Evolutionary conservation across 805 yeast species (phyloP).

Genomic region (Diddensiella caesifluorescens): DNA sequence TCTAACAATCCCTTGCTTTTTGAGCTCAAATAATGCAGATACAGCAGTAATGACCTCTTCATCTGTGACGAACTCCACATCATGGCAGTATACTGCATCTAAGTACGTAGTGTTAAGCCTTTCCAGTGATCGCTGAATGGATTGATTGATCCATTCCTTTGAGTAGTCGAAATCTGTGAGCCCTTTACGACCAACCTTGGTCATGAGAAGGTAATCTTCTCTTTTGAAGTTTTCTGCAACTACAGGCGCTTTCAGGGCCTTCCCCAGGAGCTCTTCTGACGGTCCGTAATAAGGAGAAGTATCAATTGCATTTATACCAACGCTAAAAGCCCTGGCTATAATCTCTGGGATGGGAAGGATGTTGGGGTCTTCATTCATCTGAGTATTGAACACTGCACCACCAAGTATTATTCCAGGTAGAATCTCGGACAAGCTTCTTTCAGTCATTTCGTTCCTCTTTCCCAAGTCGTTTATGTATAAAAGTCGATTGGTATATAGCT

Average conservation of each 20-base stretch:
- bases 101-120: conserved; percentile 64
- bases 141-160: conserved; percentile 50
- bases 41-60: conserved; percentile 58
- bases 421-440: no score
- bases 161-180: conserved; percentile 72
- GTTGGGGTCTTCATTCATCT: conserved; percentile 67
- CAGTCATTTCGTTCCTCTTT: no score
- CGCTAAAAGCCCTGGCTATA: conserved; percentile 50
- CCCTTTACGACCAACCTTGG: conserved; percentile 78
- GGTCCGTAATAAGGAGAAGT: conserved; percentile 94
- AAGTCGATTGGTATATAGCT: no score
- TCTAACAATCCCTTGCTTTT: conserved; percentile 54
- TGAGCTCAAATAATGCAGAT: conserved; percentile 51
- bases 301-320: conserved; percentile 75
- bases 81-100: conserved; percentile 84
- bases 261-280: conserved; percentile 69
- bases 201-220: conserved; percentile 60
- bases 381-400: conserved; percentile 84
- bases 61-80: conserved; percentile 70
- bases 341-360: conserved; percentile 53
- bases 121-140: conserved; percentile 61
- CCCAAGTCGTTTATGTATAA: no score
- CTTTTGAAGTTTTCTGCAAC: conserved; percentile 42
- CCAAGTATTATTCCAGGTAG: conserved; percentile 58
- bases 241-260: conserved; percentile 43